A percentile compares a stretch with the other conserved stretches of the same genome.
phyloP scores from a whole-genome alignment of 2,329 filamentous ascomycete species.

The Knoxdaviesia capensis region DNA sequence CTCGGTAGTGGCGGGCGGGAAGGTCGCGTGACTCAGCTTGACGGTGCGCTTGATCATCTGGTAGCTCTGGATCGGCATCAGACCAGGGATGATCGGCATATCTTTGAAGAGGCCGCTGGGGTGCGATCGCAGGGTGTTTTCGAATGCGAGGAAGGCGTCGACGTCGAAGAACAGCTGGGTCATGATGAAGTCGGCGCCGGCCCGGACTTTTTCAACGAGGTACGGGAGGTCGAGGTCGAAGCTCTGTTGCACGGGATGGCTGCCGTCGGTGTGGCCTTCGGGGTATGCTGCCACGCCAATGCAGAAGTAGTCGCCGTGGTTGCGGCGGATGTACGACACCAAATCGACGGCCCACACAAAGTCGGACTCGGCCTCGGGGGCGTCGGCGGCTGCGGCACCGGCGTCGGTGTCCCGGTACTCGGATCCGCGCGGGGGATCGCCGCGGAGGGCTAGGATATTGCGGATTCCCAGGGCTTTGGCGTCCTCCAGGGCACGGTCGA shows the following conservation, averaged over 20 bases:
- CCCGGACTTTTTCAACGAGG: slow-evolving; percentile 73
- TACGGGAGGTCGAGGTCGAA: slow-evolving; percentile 70
- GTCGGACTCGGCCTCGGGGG: slow-evolving; percentile 45
- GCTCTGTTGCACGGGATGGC: slow-evolving; percentile 50
- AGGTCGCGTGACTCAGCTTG: slow-evolving; percentile 76
- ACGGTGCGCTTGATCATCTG: slow-evolving; percentile 87
- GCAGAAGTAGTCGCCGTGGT: slow-evolving; percentile 88
- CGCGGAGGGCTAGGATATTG: slow-evolving; percentile 81
- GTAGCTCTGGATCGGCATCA: slow-evolving; percentile 97
- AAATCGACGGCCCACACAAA: slow-evolving; percentile 82
- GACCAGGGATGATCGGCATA: slow-evolving; percentile 76
- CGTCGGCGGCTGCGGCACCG: slow-evolving; percentile 34
- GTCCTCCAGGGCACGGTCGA: slow-evolving; percentile 79
- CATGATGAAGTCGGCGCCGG: slow-evolving; percentile 95
- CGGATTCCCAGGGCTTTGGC: slow-evolving; percentile 79
- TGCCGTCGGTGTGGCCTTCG: slow-evolving; percentile 85
- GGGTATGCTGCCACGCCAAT: slow-evolving; percentile 89
- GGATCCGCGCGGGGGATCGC: slow-evolving; percentile 73
- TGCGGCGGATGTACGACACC: slow-evolving; percentile 69
- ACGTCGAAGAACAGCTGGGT: slow-evolving; percentile 94
- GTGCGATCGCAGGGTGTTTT: slow-evolving; percentile 56
- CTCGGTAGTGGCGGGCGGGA: slow-evolving; percentile 51
- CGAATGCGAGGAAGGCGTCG: slow-evolving; percentile 62
- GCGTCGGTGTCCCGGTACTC: slow-evolving; percentile 58
- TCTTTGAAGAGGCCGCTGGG: slow-evolving; percentile 69